Evolutionary conservation across 805 yeast genomes (phyloP).

Genomic region (Candida sanyiensis): DNA sequence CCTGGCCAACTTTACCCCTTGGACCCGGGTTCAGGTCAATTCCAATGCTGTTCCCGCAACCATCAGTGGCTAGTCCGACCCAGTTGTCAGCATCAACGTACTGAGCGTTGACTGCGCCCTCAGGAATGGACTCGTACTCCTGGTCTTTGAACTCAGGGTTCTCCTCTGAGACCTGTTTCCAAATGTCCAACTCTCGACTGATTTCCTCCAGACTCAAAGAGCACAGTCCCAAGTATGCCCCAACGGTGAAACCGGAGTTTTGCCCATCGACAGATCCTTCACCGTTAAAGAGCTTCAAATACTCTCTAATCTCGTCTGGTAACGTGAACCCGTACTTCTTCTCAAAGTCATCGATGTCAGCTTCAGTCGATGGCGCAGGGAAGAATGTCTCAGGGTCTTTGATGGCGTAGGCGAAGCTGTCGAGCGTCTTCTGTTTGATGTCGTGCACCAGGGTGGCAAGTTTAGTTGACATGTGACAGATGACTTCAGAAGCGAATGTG

Average conservation of each 20-base stretch:
- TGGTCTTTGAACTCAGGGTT: conserved; percentile 11
- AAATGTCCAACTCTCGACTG: conserved; percentile 9
- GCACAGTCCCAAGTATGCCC: conserved; percentile 9
- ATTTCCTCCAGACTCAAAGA: conserved; percentile 10
- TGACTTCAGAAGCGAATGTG: too few relatives aligned
- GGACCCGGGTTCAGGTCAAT: conserved; percentile 16
- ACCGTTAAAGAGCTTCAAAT: conserved; percentile 8
- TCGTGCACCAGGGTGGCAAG: neutral
- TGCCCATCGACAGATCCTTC: neutral
- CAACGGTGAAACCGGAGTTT: neutral
- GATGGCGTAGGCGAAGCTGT: conserved; percentile 4
- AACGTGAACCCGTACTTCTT: conserved; percentile 31
- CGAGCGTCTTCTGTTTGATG: conserved; percentile 4
- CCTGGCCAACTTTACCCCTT: conserved; percentile 16
- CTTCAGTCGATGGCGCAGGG: conserved; percentile 1
- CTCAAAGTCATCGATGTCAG: conserved; percentile 29
- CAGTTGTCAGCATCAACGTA: conserved; percentile 13
- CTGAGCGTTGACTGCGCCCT: conserved; percentile 6
- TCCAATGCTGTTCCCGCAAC: conserved; percentile 17
- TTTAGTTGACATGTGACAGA: neutral
- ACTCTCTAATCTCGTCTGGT: conserved; percentile 9
- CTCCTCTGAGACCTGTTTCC: conserved; percentile 14
- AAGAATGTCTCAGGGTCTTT: conserved; percentile 5
- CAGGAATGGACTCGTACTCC: conserved; percentile 8
- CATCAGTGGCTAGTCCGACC: conserved; percentile 15